Percentiles rank a stretch among this genome's conserved stretches.
Evolutionary conservation across 108 stramenopile genomes (phyloP).

Genomic region (Skeletonema grethae): DNA sequence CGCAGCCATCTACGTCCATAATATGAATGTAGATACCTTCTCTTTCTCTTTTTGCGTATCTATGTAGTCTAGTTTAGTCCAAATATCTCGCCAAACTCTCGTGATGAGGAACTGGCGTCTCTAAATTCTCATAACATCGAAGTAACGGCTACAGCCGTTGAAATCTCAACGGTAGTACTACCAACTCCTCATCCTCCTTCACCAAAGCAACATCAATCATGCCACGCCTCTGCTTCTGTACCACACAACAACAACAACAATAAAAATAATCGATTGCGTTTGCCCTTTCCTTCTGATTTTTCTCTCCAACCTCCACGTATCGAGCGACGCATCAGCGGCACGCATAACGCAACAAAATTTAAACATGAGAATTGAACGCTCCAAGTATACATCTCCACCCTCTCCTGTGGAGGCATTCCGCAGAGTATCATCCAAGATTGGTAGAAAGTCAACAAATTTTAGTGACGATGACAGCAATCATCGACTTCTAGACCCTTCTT

Average conservation of each 20-base stretch:
- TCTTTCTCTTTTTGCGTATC: too few species aligned
- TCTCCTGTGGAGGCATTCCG: constrained; percentile 2
- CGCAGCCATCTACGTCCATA: too few species aligned
- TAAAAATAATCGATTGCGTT: not conserved
- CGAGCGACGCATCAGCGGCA: not conserved
- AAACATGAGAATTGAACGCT: not conserved
- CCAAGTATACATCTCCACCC: not conserved
- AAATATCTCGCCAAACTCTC: not conserved
- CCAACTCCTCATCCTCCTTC: too few species aligned
- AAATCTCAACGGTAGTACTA: too few species aligned
- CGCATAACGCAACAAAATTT: not conserved
- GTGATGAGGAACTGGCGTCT: not conserved
- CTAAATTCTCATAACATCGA: too few species aligned
- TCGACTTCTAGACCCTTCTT: not conserved
- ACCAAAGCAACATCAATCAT: too few species aligned
- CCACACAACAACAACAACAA: not conserved
- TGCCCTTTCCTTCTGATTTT: not conserved
- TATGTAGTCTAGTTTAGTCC: too few species aligned
- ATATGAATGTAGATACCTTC: too few species aligned
- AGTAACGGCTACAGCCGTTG: too few species aligned
- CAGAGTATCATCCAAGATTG: not conserved
- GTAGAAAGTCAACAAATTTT: not conserved
- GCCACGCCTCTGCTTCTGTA: too few species aligned
- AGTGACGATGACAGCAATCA: not conserved
- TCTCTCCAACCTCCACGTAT: not conserved